A percentile compares a stretch with the other conserved stretches of the same genome.
These are phyloP conservation scores for Piper longum DNA, from an alignment of 164 flowering plant species.

Conservation along the genomic window DNA sequence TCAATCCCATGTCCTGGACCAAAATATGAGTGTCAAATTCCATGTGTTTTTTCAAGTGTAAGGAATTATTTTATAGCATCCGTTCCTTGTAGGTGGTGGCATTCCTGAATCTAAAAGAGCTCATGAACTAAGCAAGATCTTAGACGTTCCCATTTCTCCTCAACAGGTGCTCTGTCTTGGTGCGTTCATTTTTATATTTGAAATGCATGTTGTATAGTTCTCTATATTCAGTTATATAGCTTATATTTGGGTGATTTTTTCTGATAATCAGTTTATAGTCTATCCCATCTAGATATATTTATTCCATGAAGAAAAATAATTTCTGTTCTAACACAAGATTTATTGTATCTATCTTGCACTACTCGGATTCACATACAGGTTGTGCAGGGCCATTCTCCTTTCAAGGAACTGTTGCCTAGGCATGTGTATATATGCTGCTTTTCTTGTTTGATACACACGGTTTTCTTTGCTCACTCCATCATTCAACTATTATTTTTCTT, in stretches of 20 bases:
- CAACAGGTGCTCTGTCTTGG: constrained; percentile 1
- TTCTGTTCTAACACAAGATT: no score
- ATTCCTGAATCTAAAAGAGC: constrained; percentile 3
- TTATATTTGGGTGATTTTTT: no score
- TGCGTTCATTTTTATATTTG: background rate
- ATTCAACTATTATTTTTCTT: background rate
- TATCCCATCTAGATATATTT: no score
- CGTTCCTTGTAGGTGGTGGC: constrained; percentile 1
- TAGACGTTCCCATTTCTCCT: background rate
- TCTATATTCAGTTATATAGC: no score
- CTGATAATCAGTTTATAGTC: no score
- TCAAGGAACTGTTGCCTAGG: constrained; percentile 52
- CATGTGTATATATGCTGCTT: constrained; percentile 5
- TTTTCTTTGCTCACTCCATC: background rate
- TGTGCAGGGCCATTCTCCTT: constrained; percentile 76
- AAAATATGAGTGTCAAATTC: background rate
- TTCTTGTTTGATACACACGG: background rate
- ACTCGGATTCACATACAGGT: constrained; percentile 33
- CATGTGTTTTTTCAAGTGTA: background rate
- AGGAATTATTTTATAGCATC: no score
- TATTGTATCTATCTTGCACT: no score
- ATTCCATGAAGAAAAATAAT: no score
- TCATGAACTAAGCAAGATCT: background rate
- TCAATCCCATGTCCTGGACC: background rate
- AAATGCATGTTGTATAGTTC: no score